These are phyloP conservation scores for Platismatia glauca DNA, from an alignment of 495 filamentous ascomycete genomes.

Conservation along the genomic window DNA sequence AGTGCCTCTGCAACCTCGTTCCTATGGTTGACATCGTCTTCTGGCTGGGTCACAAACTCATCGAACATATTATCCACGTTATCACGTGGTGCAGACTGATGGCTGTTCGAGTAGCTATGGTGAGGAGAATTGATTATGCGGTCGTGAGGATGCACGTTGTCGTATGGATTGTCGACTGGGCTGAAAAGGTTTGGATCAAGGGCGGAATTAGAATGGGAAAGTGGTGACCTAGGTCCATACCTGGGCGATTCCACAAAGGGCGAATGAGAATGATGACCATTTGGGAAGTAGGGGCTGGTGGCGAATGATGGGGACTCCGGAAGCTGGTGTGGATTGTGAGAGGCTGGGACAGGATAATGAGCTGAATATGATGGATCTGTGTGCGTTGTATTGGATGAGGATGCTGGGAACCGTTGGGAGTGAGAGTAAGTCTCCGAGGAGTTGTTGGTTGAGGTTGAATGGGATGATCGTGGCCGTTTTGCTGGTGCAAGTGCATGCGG, in stretches of 20 bases:
- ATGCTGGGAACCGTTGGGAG: conserved; percentile 19
- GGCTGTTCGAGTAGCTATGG: conserved; percentile 4
- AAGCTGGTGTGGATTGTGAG: conserved; percentile 22
- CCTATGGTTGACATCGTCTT: conserved; percentile 21
- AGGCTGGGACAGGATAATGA: conserved; percentile 19
- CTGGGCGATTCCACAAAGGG: conserved; percentile 21
- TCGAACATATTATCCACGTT: conserved; percentile 23
- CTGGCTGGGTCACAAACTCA: conserved; percentile 24
- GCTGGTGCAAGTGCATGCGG: conserved; percentile 22
- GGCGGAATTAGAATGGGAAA: conserved; percentile 15
- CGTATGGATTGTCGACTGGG: conserved; percentile 17
- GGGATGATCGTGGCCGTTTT: conserved; percentile 21
- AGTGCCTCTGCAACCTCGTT: conserved; percentile 24
- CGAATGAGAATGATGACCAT: conserved; percentile 18
- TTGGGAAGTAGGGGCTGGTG: conserved; percentile 21
- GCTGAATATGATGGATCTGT: conserved; percentile 23
- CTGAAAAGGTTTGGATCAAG: conserved; percentile 22
- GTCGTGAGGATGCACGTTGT: conserved; percentile 16
- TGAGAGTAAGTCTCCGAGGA: conserved; percentile 20
- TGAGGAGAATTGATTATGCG: conserved; percentile 12
- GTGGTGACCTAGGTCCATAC: conserved; percentile 21
- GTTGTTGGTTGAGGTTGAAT: conserved; percentile 23
- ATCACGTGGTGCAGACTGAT: conserved; percentile 12
- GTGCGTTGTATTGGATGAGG: conserved; percentile 20
- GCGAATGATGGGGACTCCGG: conserved; percentile 22